phyloP scores from a whole-genome alignment of 148 eudicot species.

The Persicaria maculosa region DNA sequence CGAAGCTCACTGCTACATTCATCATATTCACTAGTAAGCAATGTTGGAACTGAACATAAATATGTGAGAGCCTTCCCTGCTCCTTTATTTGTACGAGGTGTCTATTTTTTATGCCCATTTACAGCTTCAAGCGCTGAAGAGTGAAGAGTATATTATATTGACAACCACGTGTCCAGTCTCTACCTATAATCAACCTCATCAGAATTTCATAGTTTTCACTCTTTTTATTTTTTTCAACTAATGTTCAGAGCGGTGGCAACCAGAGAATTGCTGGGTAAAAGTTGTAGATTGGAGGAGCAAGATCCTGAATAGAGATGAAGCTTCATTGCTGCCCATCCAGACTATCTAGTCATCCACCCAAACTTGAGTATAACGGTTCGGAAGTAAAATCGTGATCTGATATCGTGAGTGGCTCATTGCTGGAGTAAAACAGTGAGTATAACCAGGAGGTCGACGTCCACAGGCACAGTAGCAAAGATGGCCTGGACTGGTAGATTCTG shows the following conservation, averaged over 20 bases:
- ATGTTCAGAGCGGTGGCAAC: conserved; percentile 42
- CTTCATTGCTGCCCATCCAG: neutral
- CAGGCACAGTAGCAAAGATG: no score
- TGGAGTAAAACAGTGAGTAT: neutral
- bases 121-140: no score
- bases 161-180: no score
- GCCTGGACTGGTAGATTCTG: no score
- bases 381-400: neutral
- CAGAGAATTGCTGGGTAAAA: conserved; percentile 33
- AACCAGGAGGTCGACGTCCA: no score
- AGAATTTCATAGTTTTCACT: neutral
- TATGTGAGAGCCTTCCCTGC: no score
- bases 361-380: neutral
- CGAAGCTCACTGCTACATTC: no score
- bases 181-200: neutral
- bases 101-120: no score
- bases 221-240: neutral
- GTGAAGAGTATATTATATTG: no score
- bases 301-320: neutral
- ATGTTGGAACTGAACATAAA: no score
- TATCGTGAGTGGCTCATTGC: neutral
- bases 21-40: no score
- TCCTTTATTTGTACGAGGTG: no score
- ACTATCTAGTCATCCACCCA: neutral
- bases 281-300: conserved; percentile 9